Evolutionary conservation across 2,329 filamentous ascomycete species (phyloP), one percentile per base, ranked within the genome.

Genomic region (Apiospora koreana): DNA sequence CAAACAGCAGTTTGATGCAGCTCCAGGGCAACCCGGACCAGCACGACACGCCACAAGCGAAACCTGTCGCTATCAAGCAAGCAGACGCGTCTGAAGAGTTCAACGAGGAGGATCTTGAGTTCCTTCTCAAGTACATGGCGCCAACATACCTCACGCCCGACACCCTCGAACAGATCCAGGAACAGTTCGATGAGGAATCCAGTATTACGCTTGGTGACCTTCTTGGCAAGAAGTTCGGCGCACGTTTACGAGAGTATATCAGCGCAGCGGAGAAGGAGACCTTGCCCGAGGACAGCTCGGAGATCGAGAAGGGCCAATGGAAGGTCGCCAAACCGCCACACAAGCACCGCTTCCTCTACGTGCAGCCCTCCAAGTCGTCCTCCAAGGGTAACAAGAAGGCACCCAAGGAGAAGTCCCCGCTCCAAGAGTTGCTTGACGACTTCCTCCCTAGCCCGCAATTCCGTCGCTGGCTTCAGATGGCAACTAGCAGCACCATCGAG

Each of bases 91-190:
- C 86, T 50, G 72, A 73, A 21, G 86, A 91, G 21, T 81, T 98
- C 54, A 91, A 93, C 21, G 93, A 94, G 79, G 86, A 88, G 21
- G 96, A 98, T 75, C 87, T 98, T 42, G 93, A 95, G 73, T 98
- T 98, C 80, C 82, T 99, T 69, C 89, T 98, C 74, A 92, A 94
- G 79, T 99, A 94, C 83, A 91, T 99, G 78, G 88, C 94, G 18
- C 95, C 96, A 0, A 93, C 92, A 16, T 99, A 98, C 79, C 87
- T 99, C 18, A 97, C 94, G 0, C 96, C 96, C 0, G 95, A 98
- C 79, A 96, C 94, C 2, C 88, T 97, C 18, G 93, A 96, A 72
- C 91, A 94, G 77, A 88, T 98, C 69, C 88, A 90, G 1, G 91
- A 93, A 45, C 89, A 92, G 67, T 98, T 99, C 78, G 87, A 89